A percentile compares a stretch with the other conserved stretches of the same genome.
Evolutionary conservation across 768 basidiomycete genomes (phyloP).

Genomic region (Termitomyces sp.): DNA sequence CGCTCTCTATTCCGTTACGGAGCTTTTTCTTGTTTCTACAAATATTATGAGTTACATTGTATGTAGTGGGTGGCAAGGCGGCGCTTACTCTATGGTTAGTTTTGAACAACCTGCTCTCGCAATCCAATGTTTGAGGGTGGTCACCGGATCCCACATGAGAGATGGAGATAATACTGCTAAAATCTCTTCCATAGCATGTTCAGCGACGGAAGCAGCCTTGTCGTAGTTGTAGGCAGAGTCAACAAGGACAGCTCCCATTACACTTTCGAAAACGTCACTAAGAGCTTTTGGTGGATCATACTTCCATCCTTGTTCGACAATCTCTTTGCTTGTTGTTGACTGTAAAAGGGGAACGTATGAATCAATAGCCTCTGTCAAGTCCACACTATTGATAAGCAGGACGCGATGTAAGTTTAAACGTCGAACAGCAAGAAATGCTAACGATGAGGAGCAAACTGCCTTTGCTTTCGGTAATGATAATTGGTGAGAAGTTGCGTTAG

Average conservation of each 20-base stretch:
- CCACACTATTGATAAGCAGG: conserved; percentile 62
- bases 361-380: conserved; percentile 59
- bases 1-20: conserved; percentile 17
- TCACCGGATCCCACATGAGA: conserved; percentile 65
- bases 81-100: conserved; percentile 24
- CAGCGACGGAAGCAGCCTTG: conserved; percentile 52
- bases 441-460: conserved; percentile 67
- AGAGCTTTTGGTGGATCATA: conserved; percentile 83
- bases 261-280: conserved; percentile 80
- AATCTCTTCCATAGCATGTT: conserved; percentile 62
- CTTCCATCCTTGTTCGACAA: conserved; percentile 69
- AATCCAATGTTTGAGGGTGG: conserved; percentile 65
- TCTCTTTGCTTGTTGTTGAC: conserved; percentile 48
- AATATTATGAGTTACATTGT: neutral
- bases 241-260: conserved; percentile 79
- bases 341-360: conserved; percentile 57
- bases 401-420: conserved; percentile 63
- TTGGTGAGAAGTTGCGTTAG: conserved; percentile 68
- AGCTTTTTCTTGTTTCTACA: conserved; percentile 17
- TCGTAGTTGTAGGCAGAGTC: conserved; percentile 77
- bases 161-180: conserved; percentile 53
- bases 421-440: conserved; percentile 65
- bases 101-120: conserved; percentile 50
- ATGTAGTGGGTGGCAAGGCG: neutral
- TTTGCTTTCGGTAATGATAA: conserved; percentile 66